Evolutionary conservation across 257 asterid species (phyloP).

Genomic region (Buddleja alternifolia): DNA sequence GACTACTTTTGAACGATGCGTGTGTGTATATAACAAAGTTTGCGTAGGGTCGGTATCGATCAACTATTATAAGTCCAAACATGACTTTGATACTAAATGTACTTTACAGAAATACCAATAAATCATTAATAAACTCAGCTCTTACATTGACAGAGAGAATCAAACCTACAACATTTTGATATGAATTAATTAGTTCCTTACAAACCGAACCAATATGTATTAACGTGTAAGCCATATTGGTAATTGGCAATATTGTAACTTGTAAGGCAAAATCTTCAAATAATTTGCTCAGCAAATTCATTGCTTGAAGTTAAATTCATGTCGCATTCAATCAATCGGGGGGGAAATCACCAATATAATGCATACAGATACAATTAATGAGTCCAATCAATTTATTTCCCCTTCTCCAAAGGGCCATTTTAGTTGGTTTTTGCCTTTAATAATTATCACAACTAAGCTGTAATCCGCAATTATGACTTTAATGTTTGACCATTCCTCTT

Average conservation of each 20-base stretch:
- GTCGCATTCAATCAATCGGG: slow-evolving; percentile 24
- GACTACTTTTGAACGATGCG: neutral
- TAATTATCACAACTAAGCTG: slow-evolving; percentile 24
- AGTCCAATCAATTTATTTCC: slow-evolving; percentile 30
- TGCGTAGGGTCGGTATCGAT: no score
- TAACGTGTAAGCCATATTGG: no score
- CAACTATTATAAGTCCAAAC: no score
- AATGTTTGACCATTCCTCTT: slow-evolving; percentile 32
- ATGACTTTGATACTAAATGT: no score
- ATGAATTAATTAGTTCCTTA: no score
- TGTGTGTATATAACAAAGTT: no score
- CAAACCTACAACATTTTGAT: no score
- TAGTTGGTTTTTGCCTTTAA: slow-evolving; percentile 17
- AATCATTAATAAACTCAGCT: no score
- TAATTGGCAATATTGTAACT: neutral
- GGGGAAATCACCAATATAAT: neutral
- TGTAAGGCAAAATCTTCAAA: neutral
- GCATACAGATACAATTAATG: slow-evolving; percentile 23
- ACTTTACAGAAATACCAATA: no score
- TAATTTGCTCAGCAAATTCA: no score
- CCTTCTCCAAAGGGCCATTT: slow-evolving; percentile 22
- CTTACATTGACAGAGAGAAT: no score
- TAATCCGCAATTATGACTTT: slow-evolving; percentile 28
- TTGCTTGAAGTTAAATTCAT: slow-evolving; percentile 2
- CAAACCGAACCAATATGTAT: no score